phyloP scores from a whole-genome alignment of 2,329 filamentous ascomycete species.

The Xylariaceae sp. region DNA sequence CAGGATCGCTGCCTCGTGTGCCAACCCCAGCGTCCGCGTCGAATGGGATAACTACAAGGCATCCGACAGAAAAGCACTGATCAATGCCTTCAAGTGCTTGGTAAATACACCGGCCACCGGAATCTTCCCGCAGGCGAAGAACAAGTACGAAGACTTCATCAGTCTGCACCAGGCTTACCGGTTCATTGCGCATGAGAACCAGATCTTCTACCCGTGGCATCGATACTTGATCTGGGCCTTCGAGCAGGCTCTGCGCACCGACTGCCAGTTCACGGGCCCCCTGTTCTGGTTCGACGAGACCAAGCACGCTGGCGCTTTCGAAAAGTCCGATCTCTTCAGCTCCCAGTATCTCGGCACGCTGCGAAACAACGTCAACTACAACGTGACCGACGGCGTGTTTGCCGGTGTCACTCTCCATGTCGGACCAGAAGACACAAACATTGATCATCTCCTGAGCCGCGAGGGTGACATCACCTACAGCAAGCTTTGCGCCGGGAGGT shows the following conservation, averaged over 20 bases:
- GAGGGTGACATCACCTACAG: conserved; percentile 10
- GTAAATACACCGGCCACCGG: conserved; percentile 15
- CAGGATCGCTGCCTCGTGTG: conserved; percentile 6
- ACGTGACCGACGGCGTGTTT: conserved; percentile 18
- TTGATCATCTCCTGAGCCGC: conserved; percentile 13
- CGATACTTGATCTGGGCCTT: conserved; percentile 18
- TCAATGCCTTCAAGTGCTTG: conserved; percentile 19
- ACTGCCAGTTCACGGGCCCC: conserved; percentile 17
- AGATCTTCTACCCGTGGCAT: conserved; percentile 20
- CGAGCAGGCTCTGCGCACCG: conserved; percentile 18
- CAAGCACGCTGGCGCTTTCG: conserved; percentile 19
- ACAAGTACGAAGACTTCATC: conserved; percentile 20
- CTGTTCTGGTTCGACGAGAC: conserved; percentile 23
- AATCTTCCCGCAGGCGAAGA: conserved; percentile 13
- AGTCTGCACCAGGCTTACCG: conserved; percentile 19
- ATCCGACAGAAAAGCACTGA: conserved; percentile 17
- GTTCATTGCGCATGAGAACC: conserved; percentile 18
- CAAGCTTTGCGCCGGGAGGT: conserved; percentile 14
- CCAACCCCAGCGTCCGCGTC: conserved; percentile 19
- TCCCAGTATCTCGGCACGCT: conserved; percentile 15
- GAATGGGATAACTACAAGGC: conserved; percentile 20
- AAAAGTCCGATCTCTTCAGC: conserved; percentile 15
- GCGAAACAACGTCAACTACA: conserved; percentile 7
- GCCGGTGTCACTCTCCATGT: conserved; percentile 17
- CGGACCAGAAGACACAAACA: conserved; percentile 14